Evolutionary conservation across 1,139 yeast species (phyloP).

Genomic region (Maudiozyma humilis): DNA sequence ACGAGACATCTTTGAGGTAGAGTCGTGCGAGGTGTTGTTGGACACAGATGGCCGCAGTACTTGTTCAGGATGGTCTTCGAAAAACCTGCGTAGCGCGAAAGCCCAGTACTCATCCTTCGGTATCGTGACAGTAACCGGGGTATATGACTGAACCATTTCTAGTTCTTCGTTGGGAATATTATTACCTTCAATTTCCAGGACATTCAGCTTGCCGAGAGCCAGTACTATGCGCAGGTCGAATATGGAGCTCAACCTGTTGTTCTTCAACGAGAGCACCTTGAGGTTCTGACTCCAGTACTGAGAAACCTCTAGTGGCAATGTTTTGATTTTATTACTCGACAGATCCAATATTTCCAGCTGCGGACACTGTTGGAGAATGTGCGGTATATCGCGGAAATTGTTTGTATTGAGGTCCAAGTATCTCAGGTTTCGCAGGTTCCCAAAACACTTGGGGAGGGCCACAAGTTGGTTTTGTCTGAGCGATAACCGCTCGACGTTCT

Average conservation of each 20-base stretch:
- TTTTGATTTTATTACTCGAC: slow-evolving; percentile 46
- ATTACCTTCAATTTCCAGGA: slow-evolving; percentile 64
- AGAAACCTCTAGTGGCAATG: slow-evolving; percentile 38
- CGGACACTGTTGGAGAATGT: slow-evolving; percentile 36
- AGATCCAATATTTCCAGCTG: slow-evolving; percentile 60
- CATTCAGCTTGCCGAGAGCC: slow-evolving; percentile 46
- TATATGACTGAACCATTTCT: slow-evolving; percentile 41
- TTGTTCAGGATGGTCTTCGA: slow-evolving; percentile 16
- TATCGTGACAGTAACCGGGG: slow-evolving; percentile 17
- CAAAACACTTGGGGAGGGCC: slow-evolving; percentile 43
- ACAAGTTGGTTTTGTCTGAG: slow-evolving; percentile 45
- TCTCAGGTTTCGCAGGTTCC: slow-evolving; percentile 40
- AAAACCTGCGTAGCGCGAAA: slow-evolving; percentile 26
- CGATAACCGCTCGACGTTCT: slow-evolving; percentile 45
- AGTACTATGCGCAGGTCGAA: slow-evolving; percentile 49
- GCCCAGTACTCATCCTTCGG: slow-evolving; percentile 29
- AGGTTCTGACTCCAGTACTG: slow-evolving; percentile 36
- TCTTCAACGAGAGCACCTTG: slow-evolving; percentile 54
- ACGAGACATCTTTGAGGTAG: slow-evolving; percentile 31
- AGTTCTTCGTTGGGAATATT: slow-evolving; percentile 59
- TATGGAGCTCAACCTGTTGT: slow-evolving; percentile 50
- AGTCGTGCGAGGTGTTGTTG: slow-evolving; percentile 7
- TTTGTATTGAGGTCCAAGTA: slow-evolving; percentile 65
- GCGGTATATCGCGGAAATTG: slow-evolving; percentile 46
- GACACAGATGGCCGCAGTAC: slow-evolving; percentile 9